Base-by-base conservation (phyloP, 2,329 filamentous ascomycete genomes). In the Aspergillus spinulosporus region DNA sequence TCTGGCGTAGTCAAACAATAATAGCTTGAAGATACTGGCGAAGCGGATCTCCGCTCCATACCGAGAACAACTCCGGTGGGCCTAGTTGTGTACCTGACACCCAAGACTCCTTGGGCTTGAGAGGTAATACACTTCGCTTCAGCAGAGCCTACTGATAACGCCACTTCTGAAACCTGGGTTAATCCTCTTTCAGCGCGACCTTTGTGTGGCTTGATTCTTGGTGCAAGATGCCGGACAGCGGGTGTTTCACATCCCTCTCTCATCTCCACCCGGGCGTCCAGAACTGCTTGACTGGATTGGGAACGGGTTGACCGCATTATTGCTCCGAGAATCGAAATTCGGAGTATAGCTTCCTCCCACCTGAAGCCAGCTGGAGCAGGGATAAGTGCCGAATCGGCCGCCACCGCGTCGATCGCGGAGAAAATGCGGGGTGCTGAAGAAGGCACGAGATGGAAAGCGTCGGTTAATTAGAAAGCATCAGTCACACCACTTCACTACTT, bases 351-450 rank as follows among this genome's bases (percentile, higher is more conserved):
- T 36, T 12, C 34, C 12, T 12, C 8, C 34, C 8, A 12, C 34
- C 8, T 36, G 34, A 21, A 43, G 9, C 26, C 28, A 9, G 26
- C 11, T 31, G 28, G 8, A n/a, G 43, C 48, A 48, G 48, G 34
- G 49, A 39, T 52, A 43, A 48, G 36, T 46, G 32, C 42, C 51
- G 34, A 36, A 31, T 34, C 28, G 36, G 29, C 26, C 7, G 50
- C 31, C 15, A 5, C 15, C 21, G 31, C 29, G 26, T 28, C 49
- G 49, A 52, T 48, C 49, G 42, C 49, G 54, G 49, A 52, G 54
- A 40, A 57, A 52, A 52, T 57, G 49, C 54, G 54, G 54, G 49
- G 49, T 34, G 44, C 21, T 43, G 39, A 3, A 49, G 32, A 39
- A 39, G 36, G n/a, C 36, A n/a, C 7, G 4, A 36, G 11, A 12